Evolutionary conservation across 495 filamentous ascomycete genomes (phyloP).

Genomic region (Trichoderma orchidacearum): DNA sequence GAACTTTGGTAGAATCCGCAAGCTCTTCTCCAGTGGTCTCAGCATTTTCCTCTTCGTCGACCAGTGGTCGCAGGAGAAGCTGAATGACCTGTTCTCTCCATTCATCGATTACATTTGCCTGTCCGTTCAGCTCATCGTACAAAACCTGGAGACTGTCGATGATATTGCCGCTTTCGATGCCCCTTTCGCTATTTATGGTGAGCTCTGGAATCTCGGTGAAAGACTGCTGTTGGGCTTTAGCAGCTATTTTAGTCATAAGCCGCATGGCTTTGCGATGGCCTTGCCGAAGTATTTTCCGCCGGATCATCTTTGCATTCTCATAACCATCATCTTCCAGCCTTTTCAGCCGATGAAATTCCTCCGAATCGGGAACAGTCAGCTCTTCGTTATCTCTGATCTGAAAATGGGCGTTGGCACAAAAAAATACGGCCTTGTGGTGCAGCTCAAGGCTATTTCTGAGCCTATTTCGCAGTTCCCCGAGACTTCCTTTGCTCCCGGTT

Average conservation of each 20-base stretch:
- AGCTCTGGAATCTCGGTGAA: slow-evolving; percentile 54
- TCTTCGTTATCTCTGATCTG: slow-evolving; percentile 61
- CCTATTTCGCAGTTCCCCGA: slow-evolving; percentile 48
- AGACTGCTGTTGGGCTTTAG: slow-evolving; percentile 27
- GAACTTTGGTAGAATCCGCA: slow-evolving; percentile 69
- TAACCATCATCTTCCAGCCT: slow-evolving; percentile 59
- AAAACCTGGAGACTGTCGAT: slow-evolving; percentile 21
- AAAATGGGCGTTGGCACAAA: slow-evolving; percentile 68
- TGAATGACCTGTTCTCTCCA: slow-evolving; percentile 61
- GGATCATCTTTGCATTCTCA: slow-evolving; percentile 58
- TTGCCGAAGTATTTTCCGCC: slow-evolving; percentile 57
- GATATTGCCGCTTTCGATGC: slow-evolving; percentile 20
- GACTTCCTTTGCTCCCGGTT: slow-evolving; percentile 3
- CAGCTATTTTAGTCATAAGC: slow-evolving; percentile 33
- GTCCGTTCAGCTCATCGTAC: slow-evolving; percentile 45
- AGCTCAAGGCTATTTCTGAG: slow-evolving; percentile 63
- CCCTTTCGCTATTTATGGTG: slow-evolving; percentile 7
- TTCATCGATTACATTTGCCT: slow-evolving; percentile 52
- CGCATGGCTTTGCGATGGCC: slow-evolving; percentile 17
- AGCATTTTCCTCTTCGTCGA: slow-evolving; percentile 63
- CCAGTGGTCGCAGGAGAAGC: slow-evolving; percentile 56
- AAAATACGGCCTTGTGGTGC: slow-evolving; percentile 72
- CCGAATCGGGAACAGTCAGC: slow-evolving; percentile 47
- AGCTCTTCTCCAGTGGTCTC: slow-evolving; percentile 82
- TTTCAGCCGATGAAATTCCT: slow-evolving; percentile 50